These are phyloP conservation scores for Petunia hybrid DNA, from an alignment of 305 asterid species.

Conservation along the genomic window DNA sequence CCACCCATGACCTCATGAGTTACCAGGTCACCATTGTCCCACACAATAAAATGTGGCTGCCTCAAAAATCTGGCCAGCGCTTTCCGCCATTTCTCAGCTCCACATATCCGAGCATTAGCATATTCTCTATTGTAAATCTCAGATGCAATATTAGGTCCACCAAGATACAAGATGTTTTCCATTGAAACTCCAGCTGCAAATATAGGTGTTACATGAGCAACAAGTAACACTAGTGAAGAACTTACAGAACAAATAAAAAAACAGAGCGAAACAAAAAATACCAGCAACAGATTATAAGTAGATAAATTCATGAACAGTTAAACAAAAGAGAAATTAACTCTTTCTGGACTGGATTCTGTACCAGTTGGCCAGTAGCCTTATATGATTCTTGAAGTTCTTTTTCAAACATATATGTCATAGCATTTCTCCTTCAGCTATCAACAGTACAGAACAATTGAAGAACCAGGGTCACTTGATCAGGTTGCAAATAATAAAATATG, in stretches of 20 bases:
- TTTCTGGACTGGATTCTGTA: background rate
- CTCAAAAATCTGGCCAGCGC: conserved; percentile 82
- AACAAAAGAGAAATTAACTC: background rate
- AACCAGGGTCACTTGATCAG: conserved; percentile 21
- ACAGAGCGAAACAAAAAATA: background rate
- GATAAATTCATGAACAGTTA: background rate
- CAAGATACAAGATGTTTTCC: conserved; percentile 89
- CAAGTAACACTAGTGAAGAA: background rate
- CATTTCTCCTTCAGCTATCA: background rate
- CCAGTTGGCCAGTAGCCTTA: background rate
- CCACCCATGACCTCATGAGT: conserved; percentile 98
- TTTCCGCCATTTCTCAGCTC: conserved; percentile 91
- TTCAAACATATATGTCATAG: background rate
- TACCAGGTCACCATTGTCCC: conserved; percentile 90
- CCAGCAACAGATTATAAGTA: background rate
- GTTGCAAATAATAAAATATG: conserved; percentile 1
- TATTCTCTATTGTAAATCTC: conserved; percentile 91
- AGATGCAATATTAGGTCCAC: conserved; percentile 94
- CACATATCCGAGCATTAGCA: conserved; percentile 92
- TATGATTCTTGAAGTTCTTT: background rate
- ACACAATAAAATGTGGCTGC: conserved; percentile 91
- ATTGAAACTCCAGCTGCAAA: conserved; percentile 75
- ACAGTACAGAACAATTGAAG: background rate
- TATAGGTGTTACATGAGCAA: conserved; percentile 3
- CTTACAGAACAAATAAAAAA: background rate